Conservation (phyloP, 1,284 basidiomycete genomes). For the Trametes pubescens region DNA sequence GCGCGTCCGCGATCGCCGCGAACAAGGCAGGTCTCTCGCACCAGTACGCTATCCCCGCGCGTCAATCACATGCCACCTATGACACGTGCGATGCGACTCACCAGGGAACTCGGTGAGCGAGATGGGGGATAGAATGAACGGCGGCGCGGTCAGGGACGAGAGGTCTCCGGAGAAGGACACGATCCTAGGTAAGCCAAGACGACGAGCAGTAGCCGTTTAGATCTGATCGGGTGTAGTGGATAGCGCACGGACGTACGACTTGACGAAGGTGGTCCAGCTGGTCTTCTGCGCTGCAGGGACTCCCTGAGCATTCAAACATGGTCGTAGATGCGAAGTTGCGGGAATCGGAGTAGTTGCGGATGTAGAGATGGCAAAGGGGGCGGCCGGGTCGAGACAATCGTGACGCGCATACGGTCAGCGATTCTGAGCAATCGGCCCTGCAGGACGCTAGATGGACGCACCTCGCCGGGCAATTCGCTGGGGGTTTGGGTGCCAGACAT, state of each 20-base stretch:
- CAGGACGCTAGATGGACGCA: slow-evolving; percentile 20
- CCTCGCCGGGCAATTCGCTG: slow-evolving; percentile 33
- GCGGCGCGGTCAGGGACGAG: slow-evolving; percentile 94
- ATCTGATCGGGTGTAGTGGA: slow-evolving; percentile 9
- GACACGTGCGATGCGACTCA: slow-evolving; percentile 45
- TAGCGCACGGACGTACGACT: slow-evolving; percentile 63
- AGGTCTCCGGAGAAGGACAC: slow-evolving; percentile 92
- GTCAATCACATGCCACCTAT: slow-evolving; percentile 17
- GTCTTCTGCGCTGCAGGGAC: slow-evolving; percentile 77
- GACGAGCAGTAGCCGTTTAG: not conserved
- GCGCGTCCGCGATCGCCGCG: slow-evolving; percentile 81
- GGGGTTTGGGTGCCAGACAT: slow-evolving; percentile 32
- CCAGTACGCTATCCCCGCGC: slow-evolving; percentile 77
- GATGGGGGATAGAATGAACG: slow-evolving; percentile 89
- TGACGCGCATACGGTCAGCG: slow-evolving; percentile 28
- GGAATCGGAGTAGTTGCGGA: not conserved
- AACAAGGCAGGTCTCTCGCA: slow-evolving; percentile 89
- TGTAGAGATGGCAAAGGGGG: slow-evolving; percentile 6
- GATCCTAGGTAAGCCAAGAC: slow-evolving; percentile 55
- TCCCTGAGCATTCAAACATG: slow-evolving; percentile 50
- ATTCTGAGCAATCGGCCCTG: not conserved
- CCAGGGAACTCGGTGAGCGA: slow-evolving; percentile 90
- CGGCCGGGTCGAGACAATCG: slow-evolving; percentile 30
- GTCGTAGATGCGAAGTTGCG: not conserved
- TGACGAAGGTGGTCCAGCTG: slow-evolving; percentile 83